phyloP scores from a whole-genome alignment of 108 stramenopile species.

The Cyclotella choctawhatcheeana region DNA sequence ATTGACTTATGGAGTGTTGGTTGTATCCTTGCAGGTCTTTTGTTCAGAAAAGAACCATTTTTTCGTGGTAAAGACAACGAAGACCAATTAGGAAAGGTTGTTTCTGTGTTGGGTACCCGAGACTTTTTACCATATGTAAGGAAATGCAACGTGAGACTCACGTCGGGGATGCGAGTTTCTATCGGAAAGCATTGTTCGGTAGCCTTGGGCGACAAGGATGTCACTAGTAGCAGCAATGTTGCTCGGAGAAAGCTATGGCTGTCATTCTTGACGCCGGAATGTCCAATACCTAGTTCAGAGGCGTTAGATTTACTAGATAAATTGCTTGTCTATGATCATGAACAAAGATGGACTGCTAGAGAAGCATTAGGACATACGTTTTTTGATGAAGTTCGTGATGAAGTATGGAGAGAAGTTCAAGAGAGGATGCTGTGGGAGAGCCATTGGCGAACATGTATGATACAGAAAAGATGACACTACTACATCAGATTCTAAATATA shows the following conservation, averaged over 20 bases:
- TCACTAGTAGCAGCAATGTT: slow-evolving; percentile 20
- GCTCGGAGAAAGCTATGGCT: slow-evolving; percentile 46
- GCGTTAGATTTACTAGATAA: slow-evolving; percentile 79
- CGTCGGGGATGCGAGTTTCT: slow-evolving; percentile 40
- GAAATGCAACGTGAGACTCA: slow-evolving; percentile 54
- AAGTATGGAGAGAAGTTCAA: slow-evolving; percentile 51
- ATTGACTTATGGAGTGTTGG: slow-evolving; percentile 90
- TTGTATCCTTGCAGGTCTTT: slow-evolving; percentile 82
- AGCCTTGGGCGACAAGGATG: slow-evolving; percentile 13
- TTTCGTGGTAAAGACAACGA: slow-evolving; percentile 85
- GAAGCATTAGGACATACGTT: slow-evolving; percentile 86
- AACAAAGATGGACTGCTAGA: slow-evolving; percentile 76
- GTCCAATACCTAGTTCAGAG: slow-evolving; percentile 58
- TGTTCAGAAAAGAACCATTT: slow-evolving; percentile 82
- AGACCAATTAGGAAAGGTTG: slow-evolving; percentile 84
- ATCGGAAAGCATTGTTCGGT: slow-evolving; percentile 46
- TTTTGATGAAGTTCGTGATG: slow-evolving; percentile 81
- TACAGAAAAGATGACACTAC: slow-evolving; percentile 14
- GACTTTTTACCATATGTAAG: slow-evolving; percentile 69
- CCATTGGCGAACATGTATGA: slow-evolving; percentile 18
- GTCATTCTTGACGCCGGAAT: slow-evolving; percentile 35
- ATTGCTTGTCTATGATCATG: slow-evolving; percentile 84
- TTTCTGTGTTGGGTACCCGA: slow-evolving; percentile 72
- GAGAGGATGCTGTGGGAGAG: slow-evolving; percentile 43
- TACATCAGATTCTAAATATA: neutral